Base-by-base conservation (phyloP, 1,284 basidiomycete genomes). In the Sphaerobolus stellatus region DNA sequence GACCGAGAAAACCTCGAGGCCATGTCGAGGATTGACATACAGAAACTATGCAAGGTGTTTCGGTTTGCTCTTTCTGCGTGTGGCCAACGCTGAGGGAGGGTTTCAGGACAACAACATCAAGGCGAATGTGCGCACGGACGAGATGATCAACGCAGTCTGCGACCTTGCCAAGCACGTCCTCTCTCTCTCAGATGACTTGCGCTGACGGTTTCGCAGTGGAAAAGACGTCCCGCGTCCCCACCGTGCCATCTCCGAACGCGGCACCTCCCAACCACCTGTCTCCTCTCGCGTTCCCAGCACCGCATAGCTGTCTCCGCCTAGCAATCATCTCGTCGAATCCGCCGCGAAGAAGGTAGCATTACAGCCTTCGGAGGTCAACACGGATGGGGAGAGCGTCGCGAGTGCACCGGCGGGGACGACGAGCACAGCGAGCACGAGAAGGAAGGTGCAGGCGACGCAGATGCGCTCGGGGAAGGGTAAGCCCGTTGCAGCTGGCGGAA, bases 31-130 rank as follows among this genome's bases (percentile, higher is more conserved):
- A 69, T 68, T 4, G 86, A 90, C 50, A 71, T 90, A n/a, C 88
- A 90, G 71, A 81, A 75, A 62, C 66, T 90, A 34, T 90, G 88
- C 80, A 90, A 90, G 73, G 88, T 87, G 62, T 54, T 64, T 62
- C n/a, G n/a, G n/a, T n/a, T n/a, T n/a, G n/a, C n/a, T n/a, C n/a
- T n/a, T n/a, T n/a, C n/a, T n/a, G n/a, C n/a, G n/a, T n/a, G n/a
- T n/a, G n/a, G 5, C 28, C 3, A 27, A 43, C 18, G 34, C 51
- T 33, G 22, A 20, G 16, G 31, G 20, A 28, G 28, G 13, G 5
- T 49, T 55, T 18, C 25, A 41, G 49, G 36, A 41, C 3, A 25
- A 56, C 34, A 41, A 31, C 14, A 45, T 46, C 44, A 40, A 47
- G 41, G 46, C 52, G n/a, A 48, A 54, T 30, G 36, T 47, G 52